phyloP scores from a whole-genome alignment of 495 filamentous ascomycete species.

The Penicillium turbatum region DNA sequence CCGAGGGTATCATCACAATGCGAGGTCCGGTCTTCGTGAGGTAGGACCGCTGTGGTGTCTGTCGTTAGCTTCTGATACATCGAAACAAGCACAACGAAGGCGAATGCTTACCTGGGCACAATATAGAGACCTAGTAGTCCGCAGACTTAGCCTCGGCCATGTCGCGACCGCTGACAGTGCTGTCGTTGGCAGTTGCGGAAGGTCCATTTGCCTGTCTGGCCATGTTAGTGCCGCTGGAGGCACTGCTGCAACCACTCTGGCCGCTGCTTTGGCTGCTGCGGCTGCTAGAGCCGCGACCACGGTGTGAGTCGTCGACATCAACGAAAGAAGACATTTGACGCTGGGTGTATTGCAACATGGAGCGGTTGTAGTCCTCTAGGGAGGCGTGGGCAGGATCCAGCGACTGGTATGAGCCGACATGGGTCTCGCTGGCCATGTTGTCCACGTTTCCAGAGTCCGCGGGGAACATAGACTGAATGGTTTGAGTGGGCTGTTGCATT shows the following conservation, averaged over 20 bases:
- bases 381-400: conserved; percentile 27
- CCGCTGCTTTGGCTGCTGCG: conserved; percentile 36
- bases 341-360: conserved; percentile 46
- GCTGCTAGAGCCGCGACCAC: conserved; percentile 17
- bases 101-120: conserved; percentile 7
- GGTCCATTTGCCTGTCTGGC: conserved; percentile 18
- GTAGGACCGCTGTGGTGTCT: background rate
- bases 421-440: conserved; percentile 15
- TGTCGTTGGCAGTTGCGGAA: conserved; percentile 8
- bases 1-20: background rate
- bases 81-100: too few species aligned
- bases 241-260: conserved; percentile 29
- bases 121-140: conserved; percentile 8
- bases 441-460: conserved; percentile 17
- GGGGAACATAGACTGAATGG: conserved; percentile 20
- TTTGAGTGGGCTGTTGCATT: conserved; percentile 19
- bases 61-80: background rate
- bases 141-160: conserved; percentile 10
- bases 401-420: conserved; percentile 21
- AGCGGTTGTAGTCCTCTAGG: conserved; percentile 44
- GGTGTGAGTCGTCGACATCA: conserved; percentile 26
- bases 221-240: conserved; percentile 17
- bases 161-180: background rate
- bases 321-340: conserved; percentile 41
- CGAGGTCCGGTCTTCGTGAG: background rate